Percentiles rank a stretch among this genome's conserved stretches.
phyloP scores from a whole-genome alignment of 129 eudicot species.

The Pittosporum tobira region DNA sequence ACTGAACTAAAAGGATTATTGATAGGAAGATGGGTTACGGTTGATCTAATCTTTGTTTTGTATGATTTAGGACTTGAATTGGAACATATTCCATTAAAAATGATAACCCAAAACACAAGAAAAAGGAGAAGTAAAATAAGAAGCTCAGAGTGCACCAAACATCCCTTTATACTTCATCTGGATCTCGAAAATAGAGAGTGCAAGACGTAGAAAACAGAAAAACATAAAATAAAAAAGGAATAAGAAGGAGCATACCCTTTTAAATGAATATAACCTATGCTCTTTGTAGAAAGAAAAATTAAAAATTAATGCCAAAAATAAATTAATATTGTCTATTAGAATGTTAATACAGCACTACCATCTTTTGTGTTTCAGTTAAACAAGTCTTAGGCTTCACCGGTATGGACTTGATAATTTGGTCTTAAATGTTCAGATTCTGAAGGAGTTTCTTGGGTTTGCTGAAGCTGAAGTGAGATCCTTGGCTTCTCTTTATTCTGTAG shows the following conservation, averaged over 20 bases:
- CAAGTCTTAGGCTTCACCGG: neutral
- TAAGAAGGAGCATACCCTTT: neutral
- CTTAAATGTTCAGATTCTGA: slow-evolving; percentile 34
- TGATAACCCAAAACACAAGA: too few relatives aligned
- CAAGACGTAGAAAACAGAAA: neutral
- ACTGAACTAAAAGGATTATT: too few relatives aligned
- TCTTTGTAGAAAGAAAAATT: neutral
- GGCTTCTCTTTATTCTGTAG: slow-evolving; percentile 60
- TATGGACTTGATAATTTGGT: slow-evolving; percentile 1
- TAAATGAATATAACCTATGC: neutral
- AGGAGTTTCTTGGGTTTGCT: slow-evolving; percentile 53
- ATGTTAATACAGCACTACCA: neutral
- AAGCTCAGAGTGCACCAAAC: too few relatives aligned
- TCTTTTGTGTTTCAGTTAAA: neutral
- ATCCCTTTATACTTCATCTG: too few relatives aligned
- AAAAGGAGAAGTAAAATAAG: too few relatives aligned
- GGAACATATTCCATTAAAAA: too few relatives aligned
- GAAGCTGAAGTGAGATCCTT: slow-evolving; percentile 69
- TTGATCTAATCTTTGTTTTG: too few relatives aligned
- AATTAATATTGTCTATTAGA: neutral
- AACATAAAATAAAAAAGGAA: too few relatives aligned
- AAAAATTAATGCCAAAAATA: too few relatives aligned
- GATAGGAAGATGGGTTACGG: too few relatives aligned
- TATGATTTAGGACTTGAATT: too few relatives aligned
- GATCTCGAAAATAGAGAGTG: too few relatives aligned